Base-by-base conservation (phyloP, 2,329 filamentous ascomycete species). In the Talaromyces sp. region DNA sequence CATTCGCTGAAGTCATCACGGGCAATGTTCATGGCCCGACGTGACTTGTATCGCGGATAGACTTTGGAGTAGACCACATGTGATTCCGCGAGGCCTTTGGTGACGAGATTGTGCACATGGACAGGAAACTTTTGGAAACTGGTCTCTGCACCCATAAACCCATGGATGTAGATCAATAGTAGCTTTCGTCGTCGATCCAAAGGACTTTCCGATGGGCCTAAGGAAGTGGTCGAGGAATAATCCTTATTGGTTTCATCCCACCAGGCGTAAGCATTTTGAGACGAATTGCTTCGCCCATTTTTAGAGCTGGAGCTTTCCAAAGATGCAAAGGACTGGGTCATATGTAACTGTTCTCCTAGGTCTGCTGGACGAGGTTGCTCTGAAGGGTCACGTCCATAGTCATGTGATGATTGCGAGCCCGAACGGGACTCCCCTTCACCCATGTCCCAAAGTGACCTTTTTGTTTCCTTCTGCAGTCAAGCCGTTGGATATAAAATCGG, bases 71-170 rank as follows among this genome's bases (percentile, higher is more conserved):
- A 91, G 0, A 96, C 86, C 38, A 88, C 83, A 77, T 96, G 91
- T 6, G 87, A 88, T 27, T 90, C 87, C 24, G 80, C 78, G 13
- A 96, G 77, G 0, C 87, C 80, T 9, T 84, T 79, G 13, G 85
- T 85, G 43, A 96, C 80, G 38, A 90, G 81, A 66, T 86, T 84
- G 73, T 97, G 93, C 4, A 96, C 84, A 76, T 96, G 91, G 8
- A 89, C 89, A 0, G 93, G 93, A 67, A 97, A 96, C 51, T 89
- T 90, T 63, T 87, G 85, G 71, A 97, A 97, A 61, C 90, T 96
- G 32, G 89, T 89, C 73, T 95, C 90, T 62, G 90, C 89, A 56
- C 93, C 92, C 82, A 95, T 89, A 76, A 96, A 96, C 63, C 93
- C 92, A 77, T 96, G 93, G 59, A 96, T 86, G 71, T 92, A 96